phyloP scores from a whole-genome alignment of 164 flowering plant species.

The Magnolia changhungtana region DNA sequence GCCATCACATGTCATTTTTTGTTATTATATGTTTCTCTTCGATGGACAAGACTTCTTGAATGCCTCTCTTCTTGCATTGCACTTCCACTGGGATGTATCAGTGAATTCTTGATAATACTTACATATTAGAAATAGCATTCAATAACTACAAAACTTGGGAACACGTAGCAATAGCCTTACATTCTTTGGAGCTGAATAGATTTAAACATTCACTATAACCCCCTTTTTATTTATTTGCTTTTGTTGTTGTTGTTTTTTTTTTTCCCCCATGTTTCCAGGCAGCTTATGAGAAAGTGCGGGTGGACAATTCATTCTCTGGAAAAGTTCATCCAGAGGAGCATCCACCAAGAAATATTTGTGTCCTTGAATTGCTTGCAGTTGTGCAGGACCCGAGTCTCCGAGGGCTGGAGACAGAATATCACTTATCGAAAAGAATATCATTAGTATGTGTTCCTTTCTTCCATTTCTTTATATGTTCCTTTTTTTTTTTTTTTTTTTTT shows the following conservation, averaged over 20 bases:
- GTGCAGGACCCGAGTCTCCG: conserved; percentile 48
- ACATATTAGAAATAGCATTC: too few species aligned
- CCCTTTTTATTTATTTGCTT: background rate
- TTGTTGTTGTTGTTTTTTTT: background rate
- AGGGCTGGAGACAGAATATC: conserved; percentile 57
- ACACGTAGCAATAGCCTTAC: background rate
- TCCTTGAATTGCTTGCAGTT: conserved; percentile 34
- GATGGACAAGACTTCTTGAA: too few species aligned
- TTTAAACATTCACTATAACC: too few species aligned
- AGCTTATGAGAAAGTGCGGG: conserved; percentile 29
- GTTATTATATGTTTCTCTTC: too few species aligned
- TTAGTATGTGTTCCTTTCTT: conserved; percentile 34
- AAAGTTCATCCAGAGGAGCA: conserved; percentile 24
- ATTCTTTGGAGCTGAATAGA: background rate
- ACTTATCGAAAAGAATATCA: conserved; percentile 40
- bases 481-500: background rate
- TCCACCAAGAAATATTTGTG: conserved; percentile 20
- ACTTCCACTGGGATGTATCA: too few species aligned
- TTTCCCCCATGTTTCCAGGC: conserved; percentile 34
- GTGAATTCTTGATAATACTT: too few species aligned
- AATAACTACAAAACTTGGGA: too few species aligned
- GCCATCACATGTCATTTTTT: too few species aligned
- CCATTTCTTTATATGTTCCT: background rate
- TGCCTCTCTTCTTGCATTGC: too few species aligned
- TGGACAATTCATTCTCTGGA: conserved; percentile 19